A percentile compares a stretch with the other conserved stretches of the same genome.
Evolutionary conservation across 2,329 filamentous ascomycete species (phyloP).

Genomic region (Sporothrix globosa): DNA sequence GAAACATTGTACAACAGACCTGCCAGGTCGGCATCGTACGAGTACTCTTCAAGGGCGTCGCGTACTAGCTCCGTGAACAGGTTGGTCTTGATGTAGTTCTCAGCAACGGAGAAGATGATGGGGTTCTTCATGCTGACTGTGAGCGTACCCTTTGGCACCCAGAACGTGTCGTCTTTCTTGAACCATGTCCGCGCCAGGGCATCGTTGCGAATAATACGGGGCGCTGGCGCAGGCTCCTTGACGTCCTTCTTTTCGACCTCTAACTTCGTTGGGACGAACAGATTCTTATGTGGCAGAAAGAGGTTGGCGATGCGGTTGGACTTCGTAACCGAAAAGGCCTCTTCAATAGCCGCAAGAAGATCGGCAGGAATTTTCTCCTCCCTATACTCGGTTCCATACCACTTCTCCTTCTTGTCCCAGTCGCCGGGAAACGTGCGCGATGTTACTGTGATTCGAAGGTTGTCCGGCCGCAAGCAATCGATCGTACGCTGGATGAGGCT

Average conservation of each 20-base stretch:
- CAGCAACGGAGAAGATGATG: conserved; percentile 75
- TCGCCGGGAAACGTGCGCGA: conserved; percentile 81
- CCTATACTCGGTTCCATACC: conserved; percentile 96
- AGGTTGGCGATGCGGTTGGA: conserved; percentile 68
- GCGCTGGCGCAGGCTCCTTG: conserved; percentile 70
- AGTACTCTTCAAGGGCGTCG: conserved; percentile 88
- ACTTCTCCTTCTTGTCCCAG: conserved; percentile 89
- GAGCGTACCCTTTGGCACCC: conserved; percentile 93
- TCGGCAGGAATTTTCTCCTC: conserved; percentile 76
- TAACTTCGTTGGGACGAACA: conserved; percentile 91
- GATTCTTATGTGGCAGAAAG: conserved; percentile 88
- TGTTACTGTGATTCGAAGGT: conserved; percentile 81
- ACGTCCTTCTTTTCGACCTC: conserved; percentile 94
- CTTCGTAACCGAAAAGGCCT: conserved; percentile 62
- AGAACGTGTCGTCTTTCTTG: conserved; percentile 98
- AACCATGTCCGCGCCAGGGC: conserved; percentile 82
- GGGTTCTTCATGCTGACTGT: conserved; percentile 80
- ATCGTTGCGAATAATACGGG: conserved; percentile 84
- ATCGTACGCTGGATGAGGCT: conserved; percentile 75
- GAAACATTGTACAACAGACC: conserved; percentile 82
- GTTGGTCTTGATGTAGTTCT: conserved; percentile 74
- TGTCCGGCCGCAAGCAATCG: conserved; percentile 77
- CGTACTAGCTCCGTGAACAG: conserved; percentile 84
- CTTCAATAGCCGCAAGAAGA: conserved; percentile 70
- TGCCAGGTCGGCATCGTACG: conserved; percentile 92